Conservation (phyloP, 2,329 filamentous ascomycete genomes). For the Aspergillus brunneoviolaceus region DNA sequence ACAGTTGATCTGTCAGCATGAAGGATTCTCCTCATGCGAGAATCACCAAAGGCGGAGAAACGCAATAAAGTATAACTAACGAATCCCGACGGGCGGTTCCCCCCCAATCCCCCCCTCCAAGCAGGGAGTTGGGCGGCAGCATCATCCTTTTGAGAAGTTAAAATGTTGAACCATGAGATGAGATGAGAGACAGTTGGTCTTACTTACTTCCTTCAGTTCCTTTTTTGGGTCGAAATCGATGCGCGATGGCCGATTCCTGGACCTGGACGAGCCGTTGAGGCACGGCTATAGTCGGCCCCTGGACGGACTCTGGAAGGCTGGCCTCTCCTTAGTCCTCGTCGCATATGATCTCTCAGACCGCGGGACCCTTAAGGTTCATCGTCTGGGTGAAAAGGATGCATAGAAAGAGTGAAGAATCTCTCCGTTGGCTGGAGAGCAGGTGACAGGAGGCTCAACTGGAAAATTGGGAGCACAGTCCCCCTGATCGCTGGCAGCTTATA, state of each 20-base stretch:
- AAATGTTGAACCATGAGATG: not conserved
- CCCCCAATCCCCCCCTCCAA: not conserved
- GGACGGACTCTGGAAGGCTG: not conserved
- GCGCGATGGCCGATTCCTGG: not conserved
- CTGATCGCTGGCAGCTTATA: not conserved
- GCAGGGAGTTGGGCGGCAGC: not conserved
- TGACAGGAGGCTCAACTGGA: not conserved
- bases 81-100: not conserved
- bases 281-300: not conserved
- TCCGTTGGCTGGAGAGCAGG: not conserved
- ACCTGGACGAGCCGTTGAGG: not conserved
- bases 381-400: not conserved
- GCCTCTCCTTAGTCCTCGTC: not conserved
- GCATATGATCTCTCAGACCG: not conserved
- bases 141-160: not conserved
- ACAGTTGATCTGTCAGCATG: not conserved
- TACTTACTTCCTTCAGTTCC: not conserved
- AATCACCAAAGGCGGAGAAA: not conserved
- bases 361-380: not conserved
- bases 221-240: not conserved
- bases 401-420: not conserved
- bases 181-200: not conserved
- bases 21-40: not conserved
- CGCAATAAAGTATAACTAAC: not conserved
- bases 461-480: not conserved